Evolutionary conservation across 805 yeast genomes (phyloP), one percentile per base, ranked within the genome.

Genomic region (Yarrowia sp.): DNA sequence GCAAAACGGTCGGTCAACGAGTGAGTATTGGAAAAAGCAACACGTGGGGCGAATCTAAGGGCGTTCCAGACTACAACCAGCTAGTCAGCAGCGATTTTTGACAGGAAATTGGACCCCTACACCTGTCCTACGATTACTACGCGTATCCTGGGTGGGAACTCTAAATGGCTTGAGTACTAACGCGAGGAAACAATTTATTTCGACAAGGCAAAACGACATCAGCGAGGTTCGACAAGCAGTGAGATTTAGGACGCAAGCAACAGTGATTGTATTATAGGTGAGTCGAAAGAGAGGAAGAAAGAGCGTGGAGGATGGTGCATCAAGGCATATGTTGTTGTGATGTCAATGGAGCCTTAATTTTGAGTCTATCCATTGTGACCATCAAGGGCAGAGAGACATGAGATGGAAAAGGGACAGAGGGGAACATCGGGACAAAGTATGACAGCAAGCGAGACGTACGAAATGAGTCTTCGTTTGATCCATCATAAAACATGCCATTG

Each of bases 311-410:
- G 2, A 17, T 36, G 36, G 43, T 19, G 6, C 20, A 42, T 4
- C 9, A 10, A 14, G 58, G 17, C 58, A 52, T 36, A 42, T 34
- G 24, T 34, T 34, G 40, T 19, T 34, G 30, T 24, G 43, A 14
- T 52, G 43, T 52, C 61, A 55, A 39, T 55, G 61, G 61, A 55
- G 61, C 61, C 61, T 55, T 55, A 55, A 55, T 55, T 39, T 39
- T 55, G 61, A 55, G 61, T 13, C 36, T 55, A 50, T 20, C 36
- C 30, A 24, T 24, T 24, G 30, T 24, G 30, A 24, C 30, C 30
- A 1, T 24, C 30, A 24, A 24, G 3, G 30, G 30, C 30, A 24
- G 30, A 1, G 30, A 24, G 30, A 24, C 30, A 24, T 24, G 30
- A 24, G 30, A 24, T 24, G 30, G 30, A 24, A 24, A 24, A 24